These are phyloP conservation scores for Rhizophagus sp. DNA, from an alignment of 192 early-diverging fungal species.

Conservation along the genomic window DNA sequence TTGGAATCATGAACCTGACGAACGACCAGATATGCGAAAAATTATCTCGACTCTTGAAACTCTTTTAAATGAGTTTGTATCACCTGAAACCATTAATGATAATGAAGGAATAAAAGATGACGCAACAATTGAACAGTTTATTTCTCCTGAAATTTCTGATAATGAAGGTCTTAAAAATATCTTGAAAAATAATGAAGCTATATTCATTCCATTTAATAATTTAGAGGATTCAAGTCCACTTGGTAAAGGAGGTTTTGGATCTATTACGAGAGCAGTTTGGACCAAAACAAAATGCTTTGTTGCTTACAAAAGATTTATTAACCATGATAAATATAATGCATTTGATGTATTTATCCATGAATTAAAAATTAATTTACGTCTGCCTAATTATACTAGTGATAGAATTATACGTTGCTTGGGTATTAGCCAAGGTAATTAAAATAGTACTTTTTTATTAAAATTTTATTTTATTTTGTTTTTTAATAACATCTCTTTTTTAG, in stretches of 20 bases:
- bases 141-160: no score
- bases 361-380: background rate
- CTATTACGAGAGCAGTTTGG: background rate
- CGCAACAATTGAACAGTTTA: background rate
- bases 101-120: background rate
- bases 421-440: background rate
- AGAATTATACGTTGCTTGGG: background rate
- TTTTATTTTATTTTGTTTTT: no score
- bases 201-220: background rate
- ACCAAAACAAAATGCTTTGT: background rate
- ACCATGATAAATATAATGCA: background rate
- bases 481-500: background rate
- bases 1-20: no score
- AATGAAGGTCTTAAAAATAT: no score
- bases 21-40: no score
- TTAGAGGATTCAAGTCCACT: background rate
- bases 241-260: background rate
- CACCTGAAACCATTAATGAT: no score
- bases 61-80: no score
- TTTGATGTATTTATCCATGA: background rate
- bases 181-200: background rate
- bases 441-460: no score
- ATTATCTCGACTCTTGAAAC: no score
- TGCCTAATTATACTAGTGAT: background rate
- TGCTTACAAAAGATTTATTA: background rate